Evolutionary conservation across 2,329 filamentous ascomycete genomes (phyloP), one percentile per base, ranked within the genome.

Genomic region (Exophiala sp.): DNA sequence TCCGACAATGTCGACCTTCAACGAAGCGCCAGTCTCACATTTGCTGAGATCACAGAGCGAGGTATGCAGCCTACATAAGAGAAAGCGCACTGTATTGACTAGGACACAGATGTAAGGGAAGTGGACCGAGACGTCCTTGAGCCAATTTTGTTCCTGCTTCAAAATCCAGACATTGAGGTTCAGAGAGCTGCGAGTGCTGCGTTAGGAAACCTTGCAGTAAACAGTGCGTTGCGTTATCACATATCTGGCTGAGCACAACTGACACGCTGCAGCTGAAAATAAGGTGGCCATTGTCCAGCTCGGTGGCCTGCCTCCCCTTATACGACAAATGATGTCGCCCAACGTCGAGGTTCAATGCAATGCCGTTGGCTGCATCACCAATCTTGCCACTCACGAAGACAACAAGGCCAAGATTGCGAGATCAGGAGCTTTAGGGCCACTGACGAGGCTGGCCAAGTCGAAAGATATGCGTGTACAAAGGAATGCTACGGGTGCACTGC

Each of bases 341-440:
- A 99, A 99, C 66, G 94, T 99, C 63, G 94, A 99, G 71, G 94
- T 99, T 21, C 94, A 99, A 74, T 99, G 94, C 78, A 99, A 99
- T 72, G 94, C 94, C 40, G 94, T 99, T 57, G 94, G 94, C 47
- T 99, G 94, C 76, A 99, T 99, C 71, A 99, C 94, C 42, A 99
- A 99, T 69, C 76, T 99, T 52, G 94, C 94, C 50, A 99, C 94
- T 2, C 94, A 99, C 68, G 94, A 99, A 75, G 94, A 97, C 65
- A 99, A 99, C 77, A 99, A 99, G 76, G 91, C 94, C 54, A 96
- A 95, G 76, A 99, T 99, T 71, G 94, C 94, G 63, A 84, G 90
- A 58, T 99, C 94, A 3, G 94, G 94, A 54, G 94, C 94, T 50
- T 79, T 99, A 52, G 89, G 88, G 6, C 94, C 94, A 7, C 77